Evolutionary conservation across 768 basidiomycete species (phyloP).

Genomic region (Auriscalpium vulgare): DNA sequence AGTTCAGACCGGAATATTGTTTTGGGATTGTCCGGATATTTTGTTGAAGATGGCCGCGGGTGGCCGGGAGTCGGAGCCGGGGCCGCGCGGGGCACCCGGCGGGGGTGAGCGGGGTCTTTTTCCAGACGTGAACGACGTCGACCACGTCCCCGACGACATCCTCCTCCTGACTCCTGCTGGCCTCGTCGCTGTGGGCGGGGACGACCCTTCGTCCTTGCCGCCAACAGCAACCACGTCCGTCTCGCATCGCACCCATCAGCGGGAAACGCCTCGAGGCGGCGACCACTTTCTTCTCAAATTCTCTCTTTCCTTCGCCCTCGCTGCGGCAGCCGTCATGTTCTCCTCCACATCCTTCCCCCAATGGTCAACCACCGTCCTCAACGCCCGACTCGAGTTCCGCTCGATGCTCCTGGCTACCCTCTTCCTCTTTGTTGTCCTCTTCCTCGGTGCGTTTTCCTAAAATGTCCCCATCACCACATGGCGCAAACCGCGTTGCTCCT

Average conservation of each 20-base stretch:
- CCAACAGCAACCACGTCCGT: conserved; percentile 6
- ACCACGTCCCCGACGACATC: too few species aligned
- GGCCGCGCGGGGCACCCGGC: too few species aligned
- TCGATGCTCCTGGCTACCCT: conserved; percentile 65
- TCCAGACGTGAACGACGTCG: too few species aligned
- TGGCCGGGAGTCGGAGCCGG: too few species aligned
- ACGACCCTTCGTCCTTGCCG: conserved; percentile 8
- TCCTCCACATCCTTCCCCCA: conserved; percentile 46
- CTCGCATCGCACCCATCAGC: conserved; percentile 5
- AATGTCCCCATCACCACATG: conserved; percentile 4
- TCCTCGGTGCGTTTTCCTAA: conserved; percentile 47
- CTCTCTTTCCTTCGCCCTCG: conserved; percentile 6
- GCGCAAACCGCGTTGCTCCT: neutral
- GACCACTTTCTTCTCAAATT: conserved; percentile 1
- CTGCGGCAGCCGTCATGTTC: conserved; percentile 50
- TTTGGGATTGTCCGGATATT: too few species aligned
- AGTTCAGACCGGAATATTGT: too few species aligned
- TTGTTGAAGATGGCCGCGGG: too few species aligned
- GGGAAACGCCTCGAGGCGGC: neutral
- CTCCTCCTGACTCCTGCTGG: too few species aligned
- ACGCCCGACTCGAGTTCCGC: conserved; percentile 56
- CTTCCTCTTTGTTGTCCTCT: conserved; percentile 56
- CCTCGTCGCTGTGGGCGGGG: neutral
- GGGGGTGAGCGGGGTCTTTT: too few species aligned
- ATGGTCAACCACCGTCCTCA: conserved; percentile 37